Percentiles rank a stretch among this genome's conserved stretches.
Conservation (phyloP, 139 green algal genomes). For the Chlamydomonas sp. region DNA sequence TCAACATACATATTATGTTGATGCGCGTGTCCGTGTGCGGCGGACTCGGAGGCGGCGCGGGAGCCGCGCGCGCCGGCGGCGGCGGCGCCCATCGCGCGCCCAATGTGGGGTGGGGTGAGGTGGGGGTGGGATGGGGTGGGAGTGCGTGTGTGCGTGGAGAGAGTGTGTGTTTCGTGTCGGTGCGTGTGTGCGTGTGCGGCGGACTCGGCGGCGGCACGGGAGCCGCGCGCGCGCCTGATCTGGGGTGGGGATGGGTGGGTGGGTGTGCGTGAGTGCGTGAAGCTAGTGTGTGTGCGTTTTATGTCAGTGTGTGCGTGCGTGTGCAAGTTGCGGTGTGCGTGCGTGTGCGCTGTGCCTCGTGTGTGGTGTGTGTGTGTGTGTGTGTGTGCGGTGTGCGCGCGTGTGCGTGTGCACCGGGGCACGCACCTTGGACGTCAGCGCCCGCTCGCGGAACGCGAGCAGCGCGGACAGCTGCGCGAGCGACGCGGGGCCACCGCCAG, state of each 20-base stretch:
- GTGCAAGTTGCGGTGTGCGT: background rate
- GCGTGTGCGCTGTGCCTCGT: constrained; percentile 1
- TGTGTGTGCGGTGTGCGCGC: no score
- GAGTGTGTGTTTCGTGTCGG: background rate
- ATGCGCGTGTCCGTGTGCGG: constrained; percentile 10
- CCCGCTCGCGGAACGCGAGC: constrained; percentile 38
- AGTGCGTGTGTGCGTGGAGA: background rate
- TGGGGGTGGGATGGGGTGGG: background rate
- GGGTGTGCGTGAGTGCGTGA: background rate
- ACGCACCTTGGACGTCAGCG: constrained; percentile 18
- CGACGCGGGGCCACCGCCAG: background rate
- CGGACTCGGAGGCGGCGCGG: constrained; percentile 21
- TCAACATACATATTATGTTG: background rate
- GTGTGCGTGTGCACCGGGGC: background rate
- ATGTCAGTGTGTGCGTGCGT: background rate
- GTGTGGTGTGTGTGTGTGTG: no score
- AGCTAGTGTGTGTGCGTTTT: background rate
- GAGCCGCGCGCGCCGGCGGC: constrained; percentile 25
- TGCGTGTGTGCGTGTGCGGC: constrained; percentile 17
- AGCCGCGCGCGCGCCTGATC: background rate
- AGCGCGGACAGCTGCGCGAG: constrained; percentile 27
- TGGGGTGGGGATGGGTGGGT: background rate
- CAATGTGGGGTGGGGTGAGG: background rate
- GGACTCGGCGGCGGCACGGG: constrained; percentile 18
- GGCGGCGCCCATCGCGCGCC: constrained; percentile 7